Percentiles rank a stretch among this genome's conserved stretches.
These are phyloP conservation scores for Aureobasidium sp. DNA, from an alignment of 2,329 filamentous ascomycete genomes.

Conservation along the genomic window DNA sequence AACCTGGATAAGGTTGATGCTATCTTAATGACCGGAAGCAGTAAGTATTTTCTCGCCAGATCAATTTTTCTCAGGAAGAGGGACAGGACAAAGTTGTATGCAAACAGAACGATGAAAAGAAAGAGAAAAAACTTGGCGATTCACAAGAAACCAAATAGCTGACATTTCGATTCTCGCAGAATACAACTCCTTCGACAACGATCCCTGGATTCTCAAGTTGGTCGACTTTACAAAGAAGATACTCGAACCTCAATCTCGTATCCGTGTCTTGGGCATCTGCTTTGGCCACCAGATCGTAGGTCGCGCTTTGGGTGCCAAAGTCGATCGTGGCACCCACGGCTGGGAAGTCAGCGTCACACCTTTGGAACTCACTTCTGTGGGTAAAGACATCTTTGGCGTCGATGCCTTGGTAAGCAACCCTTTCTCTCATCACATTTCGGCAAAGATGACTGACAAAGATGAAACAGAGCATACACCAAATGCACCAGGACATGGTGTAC, in stretches of 20 bases:
- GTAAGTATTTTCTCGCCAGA: conserved; percentile 21
- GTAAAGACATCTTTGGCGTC: conserved; percentile 63
- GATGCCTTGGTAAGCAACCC: conserved; percentile 49
- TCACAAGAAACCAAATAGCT: not conserved
- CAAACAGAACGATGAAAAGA: not conserved
- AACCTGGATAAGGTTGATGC: conserved; percentile 69
- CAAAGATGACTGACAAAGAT: conserved; percentile 21
- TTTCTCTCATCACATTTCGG: not conserved
- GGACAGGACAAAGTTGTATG: too few relatives aligned
- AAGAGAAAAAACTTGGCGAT: not conserved
- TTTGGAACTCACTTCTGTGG: conserved; percentile 60
- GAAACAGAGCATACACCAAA: conserved; percentile 64
- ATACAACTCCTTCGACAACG: conserved; percentile 64
- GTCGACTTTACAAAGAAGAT: conserved; percentile 60
- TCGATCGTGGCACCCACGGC: conserved; percentile 59
- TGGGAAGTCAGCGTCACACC: conserved; percentile 78
- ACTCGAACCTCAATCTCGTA: conserved; percentile 49
- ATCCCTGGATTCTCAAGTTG: conserved; percentile 69
- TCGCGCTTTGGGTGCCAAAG: conserved; percentile 60
- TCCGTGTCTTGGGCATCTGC: conserved; percentile 72
- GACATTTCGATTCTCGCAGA: conserved; percentile 36
- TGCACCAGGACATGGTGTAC: conserved; percentile 74
- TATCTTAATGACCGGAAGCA: conserved; percentile 65
- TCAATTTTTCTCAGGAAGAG: too few relatives aligned
- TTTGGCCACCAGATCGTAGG: conserved; percentile 84